A percentile compares a stretch with the other conserved stretches of the same genome.
These are phyloP conservation scores for Debaryomycetaceae sp. DNA, from an alignment of 1,139 yeast genomes.

Conservation along the genomic window DNA sequence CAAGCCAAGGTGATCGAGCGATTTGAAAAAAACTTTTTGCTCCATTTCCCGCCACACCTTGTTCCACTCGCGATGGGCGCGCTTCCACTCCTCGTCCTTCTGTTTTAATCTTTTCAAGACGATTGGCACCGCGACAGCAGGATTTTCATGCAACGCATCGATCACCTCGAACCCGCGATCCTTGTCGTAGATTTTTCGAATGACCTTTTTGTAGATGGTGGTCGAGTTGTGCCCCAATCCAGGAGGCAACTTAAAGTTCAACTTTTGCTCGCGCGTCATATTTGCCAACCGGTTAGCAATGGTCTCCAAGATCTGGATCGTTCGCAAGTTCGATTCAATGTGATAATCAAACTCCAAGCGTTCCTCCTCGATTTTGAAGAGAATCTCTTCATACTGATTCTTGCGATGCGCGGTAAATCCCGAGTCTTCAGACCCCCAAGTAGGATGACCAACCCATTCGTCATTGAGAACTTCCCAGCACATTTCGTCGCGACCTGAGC, in stretches of 20 bases:
- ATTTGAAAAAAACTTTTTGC: conserved; percentile 86
- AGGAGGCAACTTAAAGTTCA: conserved; percentile 75
- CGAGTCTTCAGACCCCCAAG: conserved; percentile 99
- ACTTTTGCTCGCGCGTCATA: conserved; percentile 86
- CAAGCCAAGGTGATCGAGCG: conserved; percentile 88
- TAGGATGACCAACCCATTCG: conserved; percentile 99
- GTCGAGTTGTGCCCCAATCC: conserved; percentile 87
- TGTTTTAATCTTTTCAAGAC: conserved; percentile 87
- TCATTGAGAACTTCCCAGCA: conserved; percentile 98
- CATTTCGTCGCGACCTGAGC: conserved; percentile 97
- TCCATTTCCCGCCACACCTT: conserved; percentile 98
- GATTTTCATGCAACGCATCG: conserved; percentile 90
- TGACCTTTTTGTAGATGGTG: conserved; percentile 87
- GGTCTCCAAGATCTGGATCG: conserved; percentile 91
- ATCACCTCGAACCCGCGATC: conserved; percentile 94
- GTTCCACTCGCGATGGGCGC: conserved; percentile 98
- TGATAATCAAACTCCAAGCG: conserved; percentile 93
- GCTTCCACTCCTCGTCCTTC: conserved; percentile 98
- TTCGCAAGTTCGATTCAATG: conserved; percentile 89
- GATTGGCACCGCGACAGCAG: conserved; percentile 90
- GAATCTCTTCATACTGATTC: conserved; percentile 92
- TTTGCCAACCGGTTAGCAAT: conserved; percentile 89
- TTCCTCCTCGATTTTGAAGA: conserved; percentile 93
- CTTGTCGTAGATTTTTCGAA: conserved; percentile 84
- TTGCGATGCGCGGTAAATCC: conserved; percentile 97